Base-by-base conservation (phyloP, 495 filamentous ascomycete genomes). In the Penicillium cataractarum region DNA sequence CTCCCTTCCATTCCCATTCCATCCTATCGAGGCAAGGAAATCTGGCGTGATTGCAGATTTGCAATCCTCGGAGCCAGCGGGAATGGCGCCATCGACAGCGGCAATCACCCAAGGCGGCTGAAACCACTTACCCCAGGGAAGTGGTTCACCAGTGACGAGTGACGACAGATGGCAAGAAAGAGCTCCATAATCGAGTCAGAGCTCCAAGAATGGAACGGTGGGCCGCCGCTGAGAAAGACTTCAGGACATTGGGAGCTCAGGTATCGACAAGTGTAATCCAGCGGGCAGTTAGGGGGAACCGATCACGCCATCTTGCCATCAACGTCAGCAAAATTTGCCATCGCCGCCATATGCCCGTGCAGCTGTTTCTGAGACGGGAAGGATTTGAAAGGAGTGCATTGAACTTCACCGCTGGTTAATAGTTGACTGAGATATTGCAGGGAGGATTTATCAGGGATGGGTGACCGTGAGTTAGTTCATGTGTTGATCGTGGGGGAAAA, bases 41-140 rank as follows among this genome's bases (percentile, higher is more conserved):
- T 61, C 60, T 65, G 57, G 58, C 60, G 62, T 68, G 55, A 63
- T 62, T 67, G 51, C 31, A 51, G 22, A 29, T 24, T 31, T 9
- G 27, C 35, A 26, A 42, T 39, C 33, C 58, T 58, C 64, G 58
- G 64, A 65, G 56, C 50, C 33, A 22, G 54, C 64, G 61, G 65
- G 54, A 40, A 76, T 76, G 57, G 74, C 74, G 71, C 74, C 71
- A 76, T 76, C 66, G 65, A 53, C 59, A 55, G 57, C 40, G 55
- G 58, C 58, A 62, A 75, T 75, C 64, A 72, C 65, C 68, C 62
- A 70, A 67, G 65, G 13, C 7, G 42, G 19, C 19, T n/a, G 59
- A 33, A 31, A 56, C 46, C 54, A 27, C n/a, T 31, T n/a, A 7
- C 6, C 21, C n/a, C 7, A 31, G 31, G 31, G 12, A 26, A 32